Base-by-base conservation (phyloP, 805 yeast genomes). In the Ogataea kodamae region DNA sequence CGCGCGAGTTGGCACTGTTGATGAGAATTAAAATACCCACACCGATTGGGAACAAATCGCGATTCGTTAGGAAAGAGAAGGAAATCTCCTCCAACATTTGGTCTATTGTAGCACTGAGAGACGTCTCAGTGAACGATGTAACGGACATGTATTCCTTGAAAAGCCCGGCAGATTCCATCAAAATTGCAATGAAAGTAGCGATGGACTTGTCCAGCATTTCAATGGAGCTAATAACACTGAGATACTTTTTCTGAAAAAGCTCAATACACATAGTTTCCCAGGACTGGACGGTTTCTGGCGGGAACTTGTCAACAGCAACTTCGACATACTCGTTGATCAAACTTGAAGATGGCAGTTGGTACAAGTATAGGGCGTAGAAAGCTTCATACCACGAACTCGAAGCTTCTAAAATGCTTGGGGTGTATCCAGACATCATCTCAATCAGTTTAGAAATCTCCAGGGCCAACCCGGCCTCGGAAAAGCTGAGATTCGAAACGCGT, bases 361-460 rank as follows among this genome's bases (percentile, higher is more conserved):
- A 84, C 22, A 78, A 37, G 28, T 33, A 60, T 12, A 50, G 53
- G 0, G 59, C 55, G 26, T 59, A 30, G 7, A 75, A 67, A 9
- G 78, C 65, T 49, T 83, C 92, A 51, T 78, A 81, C 94, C 94
- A 83, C 0, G 74, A 57, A 5, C 64, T 62, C 10, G 84, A 70
- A 46, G 62, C 65, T 10, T 64, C 62, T 3, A 74, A 52, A 14
- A 81, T 80, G 3, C 76, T 64, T 22, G 50, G 45, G 30, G 69
- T 65, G 22, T 61, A 59, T 1, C 80, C 81, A 3, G 74, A 65
- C 41, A 72, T 49, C 4, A 72, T 59, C 10, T 64, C 52, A 4
- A 72, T 45, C 16, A 75, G 43, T 27, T 68, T 72, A 35, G 56
- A 57, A 12, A 74, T 52, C 43, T 70, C 55, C 29, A 63, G 46